These are phyloP conservation scores for Penicillium egyptiacum DNA, from an alignment of 495 filamentous ascomycete species.

Conservation along the genomic window DNA sequence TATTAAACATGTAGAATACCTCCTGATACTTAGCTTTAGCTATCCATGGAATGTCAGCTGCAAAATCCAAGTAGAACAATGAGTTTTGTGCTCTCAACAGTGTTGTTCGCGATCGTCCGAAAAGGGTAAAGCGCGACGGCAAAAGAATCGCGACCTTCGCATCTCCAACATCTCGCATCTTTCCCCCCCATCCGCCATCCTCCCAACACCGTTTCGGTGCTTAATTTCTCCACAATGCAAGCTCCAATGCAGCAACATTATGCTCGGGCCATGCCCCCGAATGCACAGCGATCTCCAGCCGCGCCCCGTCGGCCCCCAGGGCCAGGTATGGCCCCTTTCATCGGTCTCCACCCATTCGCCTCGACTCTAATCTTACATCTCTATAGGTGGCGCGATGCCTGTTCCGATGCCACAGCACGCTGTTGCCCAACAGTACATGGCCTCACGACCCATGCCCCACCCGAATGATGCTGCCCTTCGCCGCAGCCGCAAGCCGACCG, in stretches of 20 bases:
- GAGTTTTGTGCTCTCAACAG: neutral
- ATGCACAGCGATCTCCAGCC: slow-evolving; percentile 47
- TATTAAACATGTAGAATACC: neutral
- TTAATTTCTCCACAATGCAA: slow-evolving; percentile 36
- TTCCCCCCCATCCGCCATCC: slow-evolving; percentile 21
- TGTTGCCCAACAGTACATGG: slow-evolving; percentile 43
- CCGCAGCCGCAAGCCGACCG: slow-evolving; percentile 82
- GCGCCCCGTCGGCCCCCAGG: slow-evolving; percentile 45
- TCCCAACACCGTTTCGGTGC: slow-evolving; percentile 12
- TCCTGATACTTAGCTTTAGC: too few species aligned
- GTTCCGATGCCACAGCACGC: slow-evolving; percentile 43
- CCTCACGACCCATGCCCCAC: slow-evolving; percentile 42
- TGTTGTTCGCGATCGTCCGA: slow-evolving; percentile 26
- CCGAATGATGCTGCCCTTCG: slow-evolving; percentile 61
- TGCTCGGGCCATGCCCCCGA: slow-evolving; percentile 44
- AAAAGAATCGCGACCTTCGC: slow-evolving; percentile 45
- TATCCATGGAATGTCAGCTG: neutral
- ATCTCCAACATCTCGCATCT: slow-evolving; percentile 25
- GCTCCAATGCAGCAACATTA: slow-evolving; percentile 48
- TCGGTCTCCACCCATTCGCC: slow-evolving; percentile 8
- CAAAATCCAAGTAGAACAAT: neutral
- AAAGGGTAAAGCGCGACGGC: slow-evolving; percentile 44
- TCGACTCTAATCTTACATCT: slow-evolving; percentile 20
- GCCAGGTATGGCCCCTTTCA: slow-evolving; percentile 38
- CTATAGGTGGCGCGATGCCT: slow-evolving; percentile 36